Base-by-base conservation (phyloP, 2,329 filamentous ascomycete species). In the Periglandula ipomoeae region DNA sequence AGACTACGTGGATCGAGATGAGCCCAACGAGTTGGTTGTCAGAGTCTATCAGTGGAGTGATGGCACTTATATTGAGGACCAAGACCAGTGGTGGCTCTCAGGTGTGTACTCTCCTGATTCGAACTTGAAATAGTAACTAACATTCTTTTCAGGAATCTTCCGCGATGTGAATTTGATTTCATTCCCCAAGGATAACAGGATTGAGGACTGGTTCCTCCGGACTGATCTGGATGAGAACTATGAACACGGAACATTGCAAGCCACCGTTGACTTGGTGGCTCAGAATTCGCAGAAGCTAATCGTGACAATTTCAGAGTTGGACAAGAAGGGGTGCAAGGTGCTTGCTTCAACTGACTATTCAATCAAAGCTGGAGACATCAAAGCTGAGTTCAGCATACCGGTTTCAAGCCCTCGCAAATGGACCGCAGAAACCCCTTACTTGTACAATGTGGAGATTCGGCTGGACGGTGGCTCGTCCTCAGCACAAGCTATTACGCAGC, bases 31-130 rank as follows among this genome's bases (percentile, higher is more conserved):
- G 39, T 57, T 86, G 3, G 70, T 74, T 4, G 79, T 85, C 2
- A 70, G 74, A 23, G 82, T 85, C 0, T 85, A 85, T 56, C 79
- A 85, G 59, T 84, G 76, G 69, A 84, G 73, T 11, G 81, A 84
- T 56, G 82, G 79, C 5, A 77, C 76, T 0, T 85, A 84, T 55
- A 79, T 85, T 37, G 82, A 86, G 60, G 80, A 84, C 49, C 79
- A 80, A 56, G 79, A 84, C 61, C 79, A 83, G 59, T 84, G 81
- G 81, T 80, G 79, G 75, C 63, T 83, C 8, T 79, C 75, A 23
- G 76, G 74, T 71, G 65, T 60, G 65, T 27, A 3, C 15, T 27
- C n/a, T 3, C 20, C 11, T 23, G 2, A n/a, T n/a, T n/a, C 11
- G 20, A 3, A 3, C 13, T 15, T 39, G 4, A 32, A 22, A 10